A percentile compares a stretch with the other conserved stretches of the same genome.
Evolutionary conservation across 1,284 basidiomycete genomes (phyloP).

Genomic region (Afroboletus lepidellus): DNA sequence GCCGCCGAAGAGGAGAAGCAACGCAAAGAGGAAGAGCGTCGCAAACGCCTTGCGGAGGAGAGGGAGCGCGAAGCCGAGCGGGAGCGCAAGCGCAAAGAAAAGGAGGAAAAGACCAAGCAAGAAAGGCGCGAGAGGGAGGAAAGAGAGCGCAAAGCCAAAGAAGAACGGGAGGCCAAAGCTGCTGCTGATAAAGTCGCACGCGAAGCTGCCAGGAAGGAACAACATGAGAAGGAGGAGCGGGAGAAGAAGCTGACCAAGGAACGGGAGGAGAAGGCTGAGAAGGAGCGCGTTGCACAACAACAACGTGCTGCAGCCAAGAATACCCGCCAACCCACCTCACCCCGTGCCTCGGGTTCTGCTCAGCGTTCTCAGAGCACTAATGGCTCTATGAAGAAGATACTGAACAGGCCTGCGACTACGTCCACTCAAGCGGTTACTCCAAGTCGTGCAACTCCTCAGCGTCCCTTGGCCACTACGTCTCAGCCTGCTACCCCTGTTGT

Average conservation of each 20-base stretch:
- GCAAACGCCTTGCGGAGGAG: conserved; percentile 71
- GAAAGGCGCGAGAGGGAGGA: conserved; percentile 69
- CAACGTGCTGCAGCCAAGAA: conserved; percentile 38
- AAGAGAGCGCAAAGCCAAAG: conserved; percentile 54
- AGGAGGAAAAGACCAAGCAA: conserved; percentile 62
- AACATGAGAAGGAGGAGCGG: conserved; percentile 64
- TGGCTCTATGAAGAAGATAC: conserved; percentile 51
- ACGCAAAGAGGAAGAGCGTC: conserved; percentile 76
- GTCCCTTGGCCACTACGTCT: conserved; percentile 25
- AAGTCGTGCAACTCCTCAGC: conserved; percentile 32
- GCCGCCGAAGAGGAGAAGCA: conserved; percentile 77
- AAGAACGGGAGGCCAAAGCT: conserved; percentile 54
- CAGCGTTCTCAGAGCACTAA: conserved; percentile 43
- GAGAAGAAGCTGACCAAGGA: conserved; percentile 58
- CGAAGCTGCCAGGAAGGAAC: conserved; percentile 43
- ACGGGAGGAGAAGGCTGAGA: conserved; percentile 54
- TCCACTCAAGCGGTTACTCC: conserved; percentile 31
- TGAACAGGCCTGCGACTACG: conserved; percentile 39
- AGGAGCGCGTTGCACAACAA: conserved; percentile 46
- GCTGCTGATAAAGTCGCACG: conserved; percentile 53
- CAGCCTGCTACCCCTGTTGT: conserved; percentile 36
- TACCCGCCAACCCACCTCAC: conserved; percentile 48
- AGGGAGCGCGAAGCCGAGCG: conserved; percentile 63
- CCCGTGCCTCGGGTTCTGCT: conserved; percentile 52
- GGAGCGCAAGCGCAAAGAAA: conserved; percentile 58